Evolutionary conservation across 2,329 filamentous ascomycete genomes (phyloP).

Genomic region (Hymenoscyphus fructigenus): DNA sequence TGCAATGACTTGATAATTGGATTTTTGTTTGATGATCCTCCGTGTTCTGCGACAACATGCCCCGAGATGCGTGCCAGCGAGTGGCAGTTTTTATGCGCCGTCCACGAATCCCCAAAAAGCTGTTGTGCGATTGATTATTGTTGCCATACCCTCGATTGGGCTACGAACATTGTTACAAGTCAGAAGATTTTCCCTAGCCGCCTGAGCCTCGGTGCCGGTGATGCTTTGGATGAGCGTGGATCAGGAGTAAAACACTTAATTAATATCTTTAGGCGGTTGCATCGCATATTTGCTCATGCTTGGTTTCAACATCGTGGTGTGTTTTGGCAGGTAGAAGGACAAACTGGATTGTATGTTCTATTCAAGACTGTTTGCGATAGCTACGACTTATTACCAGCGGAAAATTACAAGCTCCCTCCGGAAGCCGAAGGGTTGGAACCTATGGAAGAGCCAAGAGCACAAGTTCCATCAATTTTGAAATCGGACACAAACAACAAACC

Average conservation of each 20-base stretch:
- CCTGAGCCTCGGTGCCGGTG: slow-evolving; percentile 38
- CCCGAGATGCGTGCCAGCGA: slow-evolving; percentile 98
- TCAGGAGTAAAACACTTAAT: slow-evolving; percentile 78
- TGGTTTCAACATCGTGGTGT: slow-evolving; percentile 97
- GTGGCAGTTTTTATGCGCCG: slow-evolving; percentile 98
- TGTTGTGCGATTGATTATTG: slow-evolving; percentile 99
- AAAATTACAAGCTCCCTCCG: slow-evolving; percentile 92
- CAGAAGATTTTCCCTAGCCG: slow-evolving; percentile 94
- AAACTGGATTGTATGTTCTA: slow-evolving; percentile 90
- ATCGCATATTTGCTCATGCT: slow-evolving; percentile 96
- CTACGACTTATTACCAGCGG: slow-evolving; percentile 83
- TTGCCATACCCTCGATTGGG: slow-evolving; percentile 98
- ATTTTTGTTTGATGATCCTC: slow-evolving; percentile 86
- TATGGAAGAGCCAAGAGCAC: slow-evolving; percentile 43
- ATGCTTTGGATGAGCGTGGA: slow-evolving; percentile 56
- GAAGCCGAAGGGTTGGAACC: slow-evolving; percentile 84
- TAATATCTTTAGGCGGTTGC: slow-evolving; percentile 91
- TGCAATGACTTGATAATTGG: slow-evolving; percentile 90
- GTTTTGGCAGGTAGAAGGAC: slow-evolving; percentile 89
- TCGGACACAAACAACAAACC: slow-evolving; percentile 29
- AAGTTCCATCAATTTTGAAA: slow-evolving; percentile 40
- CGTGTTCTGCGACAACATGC: slow-evolving; percentile 86
- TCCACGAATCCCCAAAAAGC: slow-evolving; percentile 93
- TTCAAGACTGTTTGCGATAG: slow-evolving; percentile 97
- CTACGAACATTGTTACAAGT: slow-evolving; percentile 88